phyloP scores from a whole-genome alignment of 306 rosid genomes.

The Rosa multiflora region DNA sequence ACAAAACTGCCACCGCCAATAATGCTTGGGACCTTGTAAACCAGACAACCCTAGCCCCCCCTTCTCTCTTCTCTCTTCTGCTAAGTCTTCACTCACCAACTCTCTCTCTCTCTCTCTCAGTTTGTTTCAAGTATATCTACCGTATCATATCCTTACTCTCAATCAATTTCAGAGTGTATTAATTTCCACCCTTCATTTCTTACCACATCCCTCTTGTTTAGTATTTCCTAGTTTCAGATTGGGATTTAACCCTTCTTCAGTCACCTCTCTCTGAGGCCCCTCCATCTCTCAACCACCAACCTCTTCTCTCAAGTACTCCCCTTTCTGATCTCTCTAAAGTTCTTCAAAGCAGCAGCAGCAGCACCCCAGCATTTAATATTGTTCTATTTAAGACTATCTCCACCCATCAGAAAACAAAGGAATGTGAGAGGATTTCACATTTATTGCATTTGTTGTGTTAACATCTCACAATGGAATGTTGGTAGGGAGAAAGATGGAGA shows the following conservation, averaged over 20 bases:
- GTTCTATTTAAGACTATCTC: slow-evolving; percentile 38
- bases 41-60: slow-evolving; percentile 51
- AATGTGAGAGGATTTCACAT: slow-evolving; percentile 55
- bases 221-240: slow-evolving; percentile 9
- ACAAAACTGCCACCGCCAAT: slow-evolving; percentile 95
- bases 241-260: slow-evolving; percentile 10
- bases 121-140: slow-evolving; percentile 40
- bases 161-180: slow-evolving; percentile 4
- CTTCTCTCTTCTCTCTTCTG: slow-evolving; percentile 14
- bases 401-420: slow-evolving; percentile 44
- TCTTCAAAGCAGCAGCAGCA: slow-evolving; percentile 25
- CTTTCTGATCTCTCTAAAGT: slow-evolving; percentile 14
- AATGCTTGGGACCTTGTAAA: slow-evolving; percentile 82
- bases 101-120: slow-evolving; percentile 19
- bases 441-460: slow-evolving; percentile 66
- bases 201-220: slow-evolving; percentile 34
- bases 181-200: slow-evolving; percentile 70
- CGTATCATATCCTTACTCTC: slow-evolving; percentile 31
- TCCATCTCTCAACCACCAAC: slow-evolving; percentile 14
- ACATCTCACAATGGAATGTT: slow-evolving; percentile 63
- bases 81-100: background rate
- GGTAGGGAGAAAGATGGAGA: slow-evolving; percentile 36
- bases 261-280: slow-evolving; percentile 4
- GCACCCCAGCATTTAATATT: slow-evolving; percentile 55
- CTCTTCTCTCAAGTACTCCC: slow-evolving; percentile 17